Evolutionary conservation across 306 rosid species (phyloP), one percentile per base, ranked within the genome.

Genomic region (Trichosanthes cucumerina): DNA sequence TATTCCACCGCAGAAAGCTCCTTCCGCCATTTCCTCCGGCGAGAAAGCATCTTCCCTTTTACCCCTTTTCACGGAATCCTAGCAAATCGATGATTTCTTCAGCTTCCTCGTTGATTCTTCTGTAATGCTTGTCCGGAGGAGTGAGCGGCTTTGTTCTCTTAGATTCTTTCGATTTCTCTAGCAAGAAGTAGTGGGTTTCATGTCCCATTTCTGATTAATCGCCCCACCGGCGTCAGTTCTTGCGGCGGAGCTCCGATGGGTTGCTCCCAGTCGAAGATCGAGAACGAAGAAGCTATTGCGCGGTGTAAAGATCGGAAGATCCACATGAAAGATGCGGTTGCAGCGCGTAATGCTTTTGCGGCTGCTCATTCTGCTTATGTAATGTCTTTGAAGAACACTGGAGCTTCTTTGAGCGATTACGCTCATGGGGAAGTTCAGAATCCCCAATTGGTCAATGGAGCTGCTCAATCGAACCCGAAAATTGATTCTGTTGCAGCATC

Each of bases 211-310:
- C 59, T 73, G 77, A 73, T 73, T 49, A 2, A 28, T 12, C 21
- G 54, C 0, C 34, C 38, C n/a, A 5, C 57, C 14, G 24, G 14
- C 41, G 75, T 21, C 1, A 23, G 0, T 69, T 41, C 53, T 39
- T 39, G 53, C 38, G 21, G 33, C 0, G 24, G 34, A 64, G 23
- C 43, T 66, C n/a, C 36, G 3, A 95, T 95, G 99, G 99, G 99
- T 47, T 95, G 99, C 70, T 76, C 81, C 31, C 97, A 95, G 74
- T 95, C 99, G 1, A 95, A 91, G 88, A 95, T 95, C 88, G 97
- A 95, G 84, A 92, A 95, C 87, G 97, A 95, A 69, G 99, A 92
- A 76, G 92, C 99, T 0, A 91, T 95, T 60, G 80, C 90, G 2
- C 89, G 97, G 1, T 95, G 99, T 88, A 95, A 88, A 69, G 91